These are phyloP conservation scores for Candida boleticola DNA, from an alignment of 805 yeast species.

Conservation along the genomic window DNA sequence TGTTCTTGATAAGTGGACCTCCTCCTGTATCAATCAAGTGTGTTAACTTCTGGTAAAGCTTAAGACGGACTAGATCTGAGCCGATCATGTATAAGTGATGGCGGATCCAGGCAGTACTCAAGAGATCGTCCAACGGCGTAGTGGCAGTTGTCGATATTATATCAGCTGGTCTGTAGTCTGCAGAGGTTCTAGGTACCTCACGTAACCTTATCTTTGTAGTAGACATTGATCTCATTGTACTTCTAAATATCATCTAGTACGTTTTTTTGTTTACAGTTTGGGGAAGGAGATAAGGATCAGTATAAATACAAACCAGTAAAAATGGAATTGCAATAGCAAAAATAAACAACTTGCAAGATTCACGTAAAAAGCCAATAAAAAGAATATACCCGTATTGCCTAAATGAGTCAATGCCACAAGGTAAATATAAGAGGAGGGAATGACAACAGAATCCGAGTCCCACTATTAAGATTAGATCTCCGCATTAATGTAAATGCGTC, in stretches of 20 bases:
- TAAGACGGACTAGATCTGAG: constrained; percentile 30
- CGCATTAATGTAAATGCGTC: background rate
- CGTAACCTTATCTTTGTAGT: constrained; percentile 1
- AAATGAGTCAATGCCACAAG: too few relatives aligned
- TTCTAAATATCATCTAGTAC: background rate
- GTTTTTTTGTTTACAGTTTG: background rate
- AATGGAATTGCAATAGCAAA: too few relatives aligned
- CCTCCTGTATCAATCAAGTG: constrained; percentile 25
- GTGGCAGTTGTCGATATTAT: background rate
- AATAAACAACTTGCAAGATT: too few relatives aligned
- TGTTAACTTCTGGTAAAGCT: constrained; percentile 31
- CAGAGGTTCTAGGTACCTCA: background rate
- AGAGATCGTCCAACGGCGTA: constrained; percentile 2
- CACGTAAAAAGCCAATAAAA: too few relatives aligned
- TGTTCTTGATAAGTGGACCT: constrained; percentile 30
- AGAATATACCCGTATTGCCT: too few relatives aligned
- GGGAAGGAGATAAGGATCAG: background rate
- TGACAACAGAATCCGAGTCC: too few relatives aligned
- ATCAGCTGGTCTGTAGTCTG: background rate
- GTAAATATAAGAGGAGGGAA: too few relatives aligned
- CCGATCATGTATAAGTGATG: constrained; percentile 35
- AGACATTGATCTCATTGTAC: constrained; percentile 2
- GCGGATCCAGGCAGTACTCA: constrained; percentile 23
- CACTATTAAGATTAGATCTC: too few relatives aligned
- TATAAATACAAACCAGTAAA: too few relatives aligned